phyloP scores from a whole-genome alignment of 306 rosid genomes.

The Pyrus betulifolia region DNA sequence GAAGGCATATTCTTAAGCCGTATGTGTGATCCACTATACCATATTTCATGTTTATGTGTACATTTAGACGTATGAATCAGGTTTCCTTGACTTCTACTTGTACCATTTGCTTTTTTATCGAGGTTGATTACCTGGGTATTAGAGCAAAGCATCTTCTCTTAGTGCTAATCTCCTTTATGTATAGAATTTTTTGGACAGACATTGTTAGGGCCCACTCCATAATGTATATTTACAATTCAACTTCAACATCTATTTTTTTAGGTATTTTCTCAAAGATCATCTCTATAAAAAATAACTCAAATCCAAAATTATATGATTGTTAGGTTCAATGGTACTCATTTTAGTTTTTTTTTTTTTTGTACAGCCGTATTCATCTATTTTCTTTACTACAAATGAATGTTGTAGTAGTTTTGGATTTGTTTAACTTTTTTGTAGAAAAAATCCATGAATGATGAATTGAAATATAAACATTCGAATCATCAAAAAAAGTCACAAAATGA shows the following conservation, averaged over 20 bases:
- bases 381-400: background rate
- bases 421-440: too few species aligned
- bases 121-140: constrained; percentile 6
- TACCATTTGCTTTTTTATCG: constrained; percentile 13
- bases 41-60: background rate
- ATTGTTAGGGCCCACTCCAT: background rate
- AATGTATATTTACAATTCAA: too few species aligned
- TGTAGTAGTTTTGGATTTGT: background rate
- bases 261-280: background rate
- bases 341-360: background rate
- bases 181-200: background rate
- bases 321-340: too few species aligned
- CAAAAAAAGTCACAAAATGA: too few species aligned
- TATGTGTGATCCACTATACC: background rate
- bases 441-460: too few species aligned
- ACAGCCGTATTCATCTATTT: too few species aligned
- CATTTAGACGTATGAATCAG: background rate
- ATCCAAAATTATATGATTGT: too few species aligned
- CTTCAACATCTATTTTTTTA: too few species aligned
- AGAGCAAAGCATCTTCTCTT: constrained; percentile 34
- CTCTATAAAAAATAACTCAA: background rate
- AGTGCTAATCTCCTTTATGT: background rate
- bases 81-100: constrained; percentile 36
- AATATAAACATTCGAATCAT: too few species aligned
- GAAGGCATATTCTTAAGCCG: constrained; percentile 31